Evolutionary conservation across 2,329 filamentous ascomycete genomes (phyloP).

Genomic region (Fusarium chlamydosporum): DNA sequence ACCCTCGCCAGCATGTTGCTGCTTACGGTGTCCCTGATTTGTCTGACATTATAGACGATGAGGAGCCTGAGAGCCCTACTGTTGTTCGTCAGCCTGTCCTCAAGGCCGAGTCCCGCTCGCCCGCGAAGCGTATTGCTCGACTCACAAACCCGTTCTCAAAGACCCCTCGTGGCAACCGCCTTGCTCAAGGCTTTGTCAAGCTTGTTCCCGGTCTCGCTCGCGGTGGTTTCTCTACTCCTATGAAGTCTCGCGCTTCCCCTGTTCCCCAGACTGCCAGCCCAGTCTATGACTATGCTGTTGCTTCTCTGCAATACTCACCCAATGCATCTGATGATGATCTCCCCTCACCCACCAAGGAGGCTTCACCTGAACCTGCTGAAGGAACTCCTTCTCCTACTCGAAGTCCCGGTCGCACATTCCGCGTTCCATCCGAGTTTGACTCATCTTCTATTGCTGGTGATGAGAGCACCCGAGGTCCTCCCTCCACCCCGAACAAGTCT

Average conservation of each 20-base stretch:
- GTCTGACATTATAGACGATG: conserved; percentile 50
- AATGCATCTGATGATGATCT: conserved; percentile 12
- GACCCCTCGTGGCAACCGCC: conserved; percentile 41
- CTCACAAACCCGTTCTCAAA: conserved; percentile 49
- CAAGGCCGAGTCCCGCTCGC: conserved; percentile 51
- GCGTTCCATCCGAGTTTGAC: conserved; percentile 39
- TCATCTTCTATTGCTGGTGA: conserved; percentile 34
- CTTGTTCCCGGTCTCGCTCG: conserved; percentile 49
- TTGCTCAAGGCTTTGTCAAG: conserved; percentile 52
- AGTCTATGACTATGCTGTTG: conserved; percentile 15
- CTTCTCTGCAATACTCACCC: conserved; percentile 18
- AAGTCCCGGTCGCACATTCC: conserved; percentile 38
- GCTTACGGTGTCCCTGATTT: conserved; percentile 46
- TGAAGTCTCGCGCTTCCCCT: conserved; percentile 43
- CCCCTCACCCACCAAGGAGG: not conserved
- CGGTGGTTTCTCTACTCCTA: conserved; percentile 52
- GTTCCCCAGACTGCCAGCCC: conserved; percentile 39
- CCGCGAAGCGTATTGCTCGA: conserved; percentile 51
- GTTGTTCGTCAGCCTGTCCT: conserved; percentile 42
- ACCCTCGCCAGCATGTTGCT: conserved; percentile 47
- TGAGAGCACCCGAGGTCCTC: conserved; percentile 11
- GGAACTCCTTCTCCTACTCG: conserved; percentile 21
- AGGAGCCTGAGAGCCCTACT: conserved; percentile 50
- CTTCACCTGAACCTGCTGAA: not conserved
- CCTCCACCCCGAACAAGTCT: conserved; percentile 25